Evolutionary conservation across 495 filamentous ascomycete genomes (phyloP).

Genomic region (Neurospora intermedia): DNA sequence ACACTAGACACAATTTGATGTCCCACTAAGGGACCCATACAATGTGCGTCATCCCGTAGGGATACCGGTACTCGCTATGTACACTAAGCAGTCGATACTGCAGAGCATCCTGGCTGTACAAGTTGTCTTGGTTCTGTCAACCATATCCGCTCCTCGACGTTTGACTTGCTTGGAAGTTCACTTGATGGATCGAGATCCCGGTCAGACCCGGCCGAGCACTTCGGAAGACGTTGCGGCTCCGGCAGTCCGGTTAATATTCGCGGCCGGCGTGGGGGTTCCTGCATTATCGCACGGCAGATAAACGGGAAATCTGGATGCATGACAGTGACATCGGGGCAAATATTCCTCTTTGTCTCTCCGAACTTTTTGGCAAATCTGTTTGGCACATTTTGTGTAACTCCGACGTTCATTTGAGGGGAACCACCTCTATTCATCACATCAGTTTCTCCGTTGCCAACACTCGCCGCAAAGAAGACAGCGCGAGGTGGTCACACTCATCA

Average conservation of each 20-base stretch:
- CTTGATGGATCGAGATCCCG: background rate
- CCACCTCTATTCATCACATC: background rate
- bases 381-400: background rate
- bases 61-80: background rate
- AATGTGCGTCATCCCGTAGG: background rate
- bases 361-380: background rate
- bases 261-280: background rate
- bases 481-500: background rate
- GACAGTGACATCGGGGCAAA: background rate
- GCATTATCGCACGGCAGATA: background rate
- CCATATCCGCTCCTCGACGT: background rate
- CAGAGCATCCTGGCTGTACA: background rate
- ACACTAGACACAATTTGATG: background rate
- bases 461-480: background rate
- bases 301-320: background rate
- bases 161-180: background rate
- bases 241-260: background rate
- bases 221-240: background rate
- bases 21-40: background rate
- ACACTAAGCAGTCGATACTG: background rate
- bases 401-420: background rate
- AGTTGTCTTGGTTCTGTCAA: background rate
- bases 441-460: background rate
- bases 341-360: background rate
- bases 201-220: background rate